Evolutionary conservation across 768 basidiomycete genomes (phyloP).

Genomic region (Boletus tylopilopsis): DNA sequence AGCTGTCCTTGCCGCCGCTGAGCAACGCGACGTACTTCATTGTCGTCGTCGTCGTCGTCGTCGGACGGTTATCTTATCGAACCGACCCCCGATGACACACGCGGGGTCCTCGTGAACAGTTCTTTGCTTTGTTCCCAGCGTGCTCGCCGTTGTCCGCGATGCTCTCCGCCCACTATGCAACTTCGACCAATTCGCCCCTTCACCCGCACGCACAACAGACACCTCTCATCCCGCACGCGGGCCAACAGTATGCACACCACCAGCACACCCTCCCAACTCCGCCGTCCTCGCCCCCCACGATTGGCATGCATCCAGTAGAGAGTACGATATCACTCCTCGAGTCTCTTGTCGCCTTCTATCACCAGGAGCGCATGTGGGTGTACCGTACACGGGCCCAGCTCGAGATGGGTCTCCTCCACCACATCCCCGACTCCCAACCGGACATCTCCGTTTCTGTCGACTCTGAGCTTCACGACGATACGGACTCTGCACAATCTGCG

Average conservation of each 20-base stretch:
- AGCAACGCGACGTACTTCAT: constrained; percentile 95
- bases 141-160: constrained; percentile 37
- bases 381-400: constrained; percentile 60
- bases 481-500: constrained; percentile 15
- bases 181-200: constrained; percentile 12
- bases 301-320: constrained; percentile 35
- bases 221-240: constrained; percentile 23
- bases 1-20: constrained; percentile 97
- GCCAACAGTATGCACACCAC: constrained; percentile 21
- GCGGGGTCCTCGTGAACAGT: constrained; percentile 5
- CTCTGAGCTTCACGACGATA: constrained; percentile 18
- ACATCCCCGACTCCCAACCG: constrained; percentile 3
- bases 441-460: constrained; percentile 8
- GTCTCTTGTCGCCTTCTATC: constrained; percentile 62
- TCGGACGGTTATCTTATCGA: constrained; percentile 15
- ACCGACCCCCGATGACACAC: constrained; percentile 20
- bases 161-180: constrained; percentile 65
- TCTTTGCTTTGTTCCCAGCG: too few species aligned
- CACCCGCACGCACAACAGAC: constrained; percentile 25
- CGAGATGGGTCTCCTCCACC: constrained; percentile 41
- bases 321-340: constrained; percentile 59
- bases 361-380: constrained; percentile 70
- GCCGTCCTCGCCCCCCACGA: constrained; percentile 30
- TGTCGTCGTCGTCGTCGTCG: background rate
- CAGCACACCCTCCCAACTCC: constrained; percentile 33